Evolutionary conservation across 139 green algal species (phyloP).

Genomic region (Chlamydomonas schloesseri): DNA sequence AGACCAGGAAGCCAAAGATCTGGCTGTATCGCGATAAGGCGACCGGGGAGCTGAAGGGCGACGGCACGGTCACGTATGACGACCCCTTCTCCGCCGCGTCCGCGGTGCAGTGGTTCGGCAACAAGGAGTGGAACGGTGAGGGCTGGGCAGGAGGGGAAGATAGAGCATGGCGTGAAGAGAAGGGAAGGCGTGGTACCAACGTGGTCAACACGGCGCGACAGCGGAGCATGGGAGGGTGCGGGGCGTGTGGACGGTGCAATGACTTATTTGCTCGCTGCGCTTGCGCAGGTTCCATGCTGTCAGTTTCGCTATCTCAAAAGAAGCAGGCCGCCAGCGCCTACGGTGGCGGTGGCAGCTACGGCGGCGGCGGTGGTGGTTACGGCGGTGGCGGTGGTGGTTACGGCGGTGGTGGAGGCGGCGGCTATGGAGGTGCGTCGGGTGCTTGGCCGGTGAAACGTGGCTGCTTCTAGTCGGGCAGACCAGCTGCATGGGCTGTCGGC

Average conservation of each 20-base stretch:
- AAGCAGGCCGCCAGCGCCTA: slow-evolving; percentile 53
- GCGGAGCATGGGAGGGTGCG: no score
- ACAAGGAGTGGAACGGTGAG: slow-evolving; percentile 87
- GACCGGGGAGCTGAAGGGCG: slow-evolving; percentile 85
- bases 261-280: background rate
- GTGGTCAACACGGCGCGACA: no score
- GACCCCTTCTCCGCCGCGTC: slow-evolving; percentile 85
- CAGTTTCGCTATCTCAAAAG: slow-evolving; percentile 67
- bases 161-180: no score
- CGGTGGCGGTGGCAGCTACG: slow-evolving; percentile 37
- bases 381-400: slow-evolving; percentile 15
- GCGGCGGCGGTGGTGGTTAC: slow-evolving; percentile 14
- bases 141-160: no score
- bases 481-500: no score
- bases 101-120: slow-evolving; percentile 89
- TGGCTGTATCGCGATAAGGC: slow-evolving; percentile 68
- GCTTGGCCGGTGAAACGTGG: no score
- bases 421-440: slow-evolving; percentile 12
- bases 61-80: slow-evolving; percentile 82
- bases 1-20: slow-evolving; percentile 79
- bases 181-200: no score
- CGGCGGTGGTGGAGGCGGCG: slow-evolving; percentile 1
- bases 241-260: no score
- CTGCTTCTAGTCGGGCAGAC: no score
- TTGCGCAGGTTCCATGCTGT: slow-evolving; percentile 61